Evolutionary conservation across 805 yeast species (phyloP).

Genomic region (Metschnikowia rubicola): DNA sequence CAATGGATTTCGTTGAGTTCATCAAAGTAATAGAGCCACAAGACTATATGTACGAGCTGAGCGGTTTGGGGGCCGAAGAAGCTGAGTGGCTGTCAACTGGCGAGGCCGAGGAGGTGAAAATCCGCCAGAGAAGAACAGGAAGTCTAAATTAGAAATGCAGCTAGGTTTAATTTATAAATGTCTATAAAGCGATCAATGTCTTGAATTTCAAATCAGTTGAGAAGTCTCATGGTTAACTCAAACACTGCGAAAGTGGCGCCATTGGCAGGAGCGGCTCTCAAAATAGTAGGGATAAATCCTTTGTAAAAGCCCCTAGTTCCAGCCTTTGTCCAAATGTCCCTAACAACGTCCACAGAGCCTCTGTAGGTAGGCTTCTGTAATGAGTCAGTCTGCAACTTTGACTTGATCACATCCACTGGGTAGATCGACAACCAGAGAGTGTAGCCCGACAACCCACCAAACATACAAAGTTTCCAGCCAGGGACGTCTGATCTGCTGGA

Average conservation of each 20-base stretch:
- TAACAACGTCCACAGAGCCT: conserved; percentile 57
- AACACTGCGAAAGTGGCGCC: conserved; percentile 95
- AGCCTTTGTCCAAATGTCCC: conserved; percentile 47
- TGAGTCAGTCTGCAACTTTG: conserved; percentile 71
- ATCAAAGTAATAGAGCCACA: conserved; percentile 35
- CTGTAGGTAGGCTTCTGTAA: conserved; percentile 57
- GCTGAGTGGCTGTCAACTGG: background rate
- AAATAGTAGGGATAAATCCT: conserved; percentile 88
- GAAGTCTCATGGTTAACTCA: conserved; percentile 77
- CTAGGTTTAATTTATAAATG: background rate
- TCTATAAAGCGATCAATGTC: background rate
- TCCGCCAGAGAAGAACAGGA: too few relatives aligned
- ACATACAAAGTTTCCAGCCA: conserved; percentile 79
- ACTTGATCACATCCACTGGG: conserved; percentile 89
- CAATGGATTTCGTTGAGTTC: conserved; percentile 40
- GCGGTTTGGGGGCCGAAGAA: conserved; percentile 1
- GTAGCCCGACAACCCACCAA: conserved; percentile 90
- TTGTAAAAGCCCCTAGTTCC: conserved; percentile 81
- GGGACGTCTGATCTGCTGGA: conserved; percentile 70
- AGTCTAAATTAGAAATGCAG: background rate
- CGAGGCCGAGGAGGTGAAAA: too few relatives aligned
- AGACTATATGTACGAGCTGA: conserved; percentile 24
- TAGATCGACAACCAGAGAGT: conserved; percentile 81
- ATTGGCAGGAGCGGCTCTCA: conserved; percentile 97
- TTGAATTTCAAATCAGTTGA: conserved; percentile 25